A percentile compares a stretch with the other conserved stretches of the same genome.
Conservation (phyloP, 2,329 filamentous ascomycete species). For the Xylaria sp. region DNA sequence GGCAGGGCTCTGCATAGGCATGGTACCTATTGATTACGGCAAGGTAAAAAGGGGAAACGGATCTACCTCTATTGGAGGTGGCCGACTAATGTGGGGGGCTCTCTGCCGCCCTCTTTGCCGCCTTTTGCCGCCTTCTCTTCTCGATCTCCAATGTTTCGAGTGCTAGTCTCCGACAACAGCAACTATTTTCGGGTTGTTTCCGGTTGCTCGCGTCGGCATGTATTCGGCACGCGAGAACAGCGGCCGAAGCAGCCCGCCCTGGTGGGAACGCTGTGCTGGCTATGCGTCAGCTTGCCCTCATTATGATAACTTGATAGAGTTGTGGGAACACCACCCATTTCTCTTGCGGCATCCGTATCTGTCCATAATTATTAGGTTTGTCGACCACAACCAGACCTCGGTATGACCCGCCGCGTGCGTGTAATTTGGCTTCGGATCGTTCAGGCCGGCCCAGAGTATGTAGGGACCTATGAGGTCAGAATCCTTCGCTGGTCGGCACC, state of each 20-base stretch:
- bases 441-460: not conserved
- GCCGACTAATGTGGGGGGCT: not conserved
- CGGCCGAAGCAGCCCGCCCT: constrained; percentile 12
- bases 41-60: not conserved
- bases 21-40: too few relatives aligned
- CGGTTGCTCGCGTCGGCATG: constrained; percentile 16
- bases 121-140: not conserved
- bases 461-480: constrained; percentile 7
- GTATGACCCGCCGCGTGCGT: not conserved
- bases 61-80: not conserved
- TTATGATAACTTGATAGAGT: not conserved
- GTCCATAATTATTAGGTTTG: not conserved
- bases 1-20: too few relatives aligned
- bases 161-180: not conserved
- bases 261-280: not conserved
- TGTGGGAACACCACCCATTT: not conserved
- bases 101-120: not conserved
- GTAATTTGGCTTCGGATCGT: constrained; percentile 9
- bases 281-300: constrained; percentile 12
- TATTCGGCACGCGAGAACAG: constrained; percentile 25
- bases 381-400: constrained; percentile 2
- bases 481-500: constrained; percentile 13
- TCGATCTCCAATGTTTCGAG: not conserved
- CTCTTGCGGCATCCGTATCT: not conserved
- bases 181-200: not conserved